phyloP scores from a whole-genome alignment of 352 stramenopile species.

The Thraustochytrium striatum region DNA sequence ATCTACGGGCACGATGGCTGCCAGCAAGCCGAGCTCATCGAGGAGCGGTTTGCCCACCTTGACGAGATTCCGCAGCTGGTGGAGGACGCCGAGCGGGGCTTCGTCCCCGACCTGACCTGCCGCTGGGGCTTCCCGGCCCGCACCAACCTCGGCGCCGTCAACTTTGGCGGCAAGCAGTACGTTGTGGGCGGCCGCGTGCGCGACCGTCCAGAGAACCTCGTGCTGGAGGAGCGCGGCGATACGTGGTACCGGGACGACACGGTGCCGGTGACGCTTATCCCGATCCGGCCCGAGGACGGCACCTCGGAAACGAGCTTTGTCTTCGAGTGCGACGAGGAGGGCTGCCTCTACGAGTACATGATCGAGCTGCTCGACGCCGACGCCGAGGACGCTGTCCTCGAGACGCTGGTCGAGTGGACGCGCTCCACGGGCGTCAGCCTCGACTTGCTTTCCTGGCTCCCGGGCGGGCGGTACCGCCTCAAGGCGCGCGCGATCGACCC shows the following conservation, averaged over 20 bases:
- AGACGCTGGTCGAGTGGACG: conserved; percentile 52
- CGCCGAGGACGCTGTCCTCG: conserved; percentile 65
- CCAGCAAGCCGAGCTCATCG: conserved; percentile 25
- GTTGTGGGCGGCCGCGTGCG: conserved; percentile 66
- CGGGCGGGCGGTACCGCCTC: conserved; percentile 79
- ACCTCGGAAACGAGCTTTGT: conserved; percentile 72
- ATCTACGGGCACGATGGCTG: conserved; percentile 44
- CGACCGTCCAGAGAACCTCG: conserved; percentile 20
- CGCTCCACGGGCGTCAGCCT: conserved; percentile 63
- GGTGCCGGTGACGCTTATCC: conserved; percentile 36
- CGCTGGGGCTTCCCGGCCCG: conserved; percentile 51
- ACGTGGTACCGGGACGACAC: conserved; percentile 71
- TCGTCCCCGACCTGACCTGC: background rate
- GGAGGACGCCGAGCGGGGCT: conserved; percentile 60
- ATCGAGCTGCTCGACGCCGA: conserved; percentile 74
- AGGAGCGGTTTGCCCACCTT: conserved; percentile 43
- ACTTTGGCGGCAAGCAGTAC: conserved; percentile 72
- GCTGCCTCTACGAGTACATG: conserved; percentile 86
- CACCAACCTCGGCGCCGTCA: conserved; percentile 63
- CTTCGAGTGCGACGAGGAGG: conserved; percentile 77
- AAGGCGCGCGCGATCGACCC: conserved; percentile 79
- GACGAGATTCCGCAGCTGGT: conserved; percentile 58
- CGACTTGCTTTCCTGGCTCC: conserved; percentile 62
- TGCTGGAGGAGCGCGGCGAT: conserved; percentile 69
- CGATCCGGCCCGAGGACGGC: conserved; percentile 42